Conservation (phyloP, 306 rosid species). For the Canavalia gladiata region DNA sequence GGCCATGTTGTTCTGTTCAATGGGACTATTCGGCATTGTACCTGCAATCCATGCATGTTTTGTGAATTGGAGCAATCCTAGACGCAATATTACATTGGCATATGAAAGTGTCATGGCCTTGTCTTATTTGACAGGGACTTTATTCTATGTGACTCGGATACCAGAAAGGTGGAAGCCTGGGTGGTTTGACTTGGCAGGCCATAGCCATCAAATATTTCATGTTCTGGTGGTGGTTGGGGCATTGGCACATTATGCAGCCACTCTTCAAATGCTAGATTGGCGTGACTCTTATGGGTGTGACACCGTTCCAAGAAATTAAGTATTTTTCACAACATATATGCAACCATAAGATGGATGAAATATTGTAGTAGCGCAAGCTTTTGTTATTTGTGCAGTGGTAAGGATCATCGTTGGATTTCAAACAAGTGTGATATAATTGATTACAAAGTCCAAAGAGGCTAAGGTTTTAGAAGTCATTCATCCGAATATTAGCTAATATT, state of each 20-base stretch:
- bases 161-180: slow-evolving; percentile 96
- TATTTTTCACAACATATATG: slow-evolving; percentile 24
- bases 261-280: slow-evolving; percentile 82
- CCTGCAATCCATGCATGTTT: slow-evolving; percentile 81
- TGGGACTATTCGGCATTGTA: slow-evolving; percentile 91
- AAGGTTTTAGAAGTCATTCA: slow-evolving; percentile 20
- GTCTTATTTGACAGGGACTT: slow-evolving; percentile 76
- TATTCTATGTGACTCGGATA: slow-evolving; percentile 75
- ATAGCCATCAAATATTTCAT: slow-evolving; percentile 95
- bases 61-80: slow-evolving; percentile 85
- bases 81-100: slow-evolving; percentile 67
- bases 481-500: slow-evolving; percentile 17
- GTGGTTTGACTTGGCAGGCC: slow-evolving; percentile 92
- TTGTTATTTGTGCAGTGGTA: slow-evolving; percentile 20
- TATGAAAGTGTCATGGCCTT: slow-evolving; percentile 83
- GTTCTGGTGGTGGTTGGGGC: slow-evolving; percentile 87
- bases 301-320: slow-evolving; percentile 17
- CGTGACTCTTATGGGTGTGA: slow-evolving; percentile 71
- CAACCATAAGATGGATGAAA: slow-evolving; percentile 9
- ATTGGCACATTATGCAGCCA: slow-evolving; percentile 83
- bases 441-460: background rate
- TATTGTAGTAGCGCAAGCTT: slow-evolving; percentile 22
- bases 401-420: slow-evolving; percentile 41
- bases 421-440: slow-evolving; percentile 41
- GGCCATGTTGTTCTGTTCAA: slow-evolving; percentile 82